A percentile compares a stretch with the other conserved stretches of the same genome.
phyloP scores from a whole-genome alignment of 2,329 filamentous ascomycete species.

The Colletotrichum sp. region DNA sequence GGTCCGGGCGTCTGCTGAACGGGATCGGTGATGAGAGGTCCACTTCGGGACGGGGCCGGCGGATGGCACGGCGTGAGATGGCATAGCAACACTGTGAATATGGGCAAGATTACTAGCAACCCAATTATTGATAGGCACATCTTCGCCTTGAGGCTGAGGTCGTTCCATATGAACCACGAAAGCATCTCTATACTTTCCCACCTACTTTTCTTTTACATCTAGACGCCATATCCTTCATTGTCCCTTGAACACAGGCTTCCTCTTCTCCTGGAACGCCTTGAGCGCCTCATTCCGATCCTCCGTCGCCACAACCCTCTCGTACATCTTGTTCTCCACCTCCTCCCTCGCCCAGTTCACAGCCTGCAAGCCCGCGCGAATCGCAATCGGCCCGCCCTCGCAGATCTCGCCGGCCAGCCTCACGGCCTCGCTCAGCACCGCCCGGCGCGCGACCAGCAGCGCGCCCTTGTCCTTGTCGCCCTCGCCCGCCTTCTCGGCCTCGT shows the following conservation, averaged over 20 bases:
- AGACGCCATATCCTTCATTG: constrained; percentile 32
- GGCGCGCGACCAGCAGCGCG: constrained; percentile 64
- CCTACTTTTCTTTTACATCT: background rate
- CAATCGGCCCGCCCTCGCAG: constrained; percentile 87
- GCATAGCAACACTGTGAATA: background rate
- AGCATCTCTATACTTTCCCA: background rate
- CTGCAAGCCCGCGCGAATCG: constrained; percentile 77
- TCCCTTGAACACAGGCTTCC: constrained; percentile 64
- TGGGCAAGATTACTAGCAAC: background rate
- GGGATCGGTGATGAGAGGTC: background rate
- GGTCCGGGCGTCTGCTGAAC: background rate
- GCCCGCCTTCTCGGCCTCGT: constrained; percentile 39
- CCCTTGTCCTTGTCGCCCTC: constrained; percentile 36
- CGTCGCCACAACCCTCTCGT: constrained; percentile 81
- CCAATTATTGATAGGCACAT: accelerated
- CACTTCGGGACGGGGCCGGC: background rate
- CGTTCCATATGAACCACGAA: background rate
- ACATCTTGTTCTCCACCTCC: constrained; percentile 85
- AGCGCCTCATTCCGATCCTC: constrained; percentile 90
- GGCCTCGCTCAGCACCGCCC: constrained; percentile 75
- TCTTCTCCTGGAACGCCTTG: constrained; percentile 76
- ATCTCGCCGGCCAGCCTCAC: constrained; percentile 83
- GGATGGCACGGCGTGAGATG: background rate
- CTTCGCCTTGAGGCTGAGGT: background rate
- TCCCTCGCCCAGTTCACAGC: constrained; percentile 78